These are phyloP conservation scores for Brachypodium distachyon DNA, from an alignment of 202 grass and related monocot genomes.

Conservation along the genomic window DNA sequence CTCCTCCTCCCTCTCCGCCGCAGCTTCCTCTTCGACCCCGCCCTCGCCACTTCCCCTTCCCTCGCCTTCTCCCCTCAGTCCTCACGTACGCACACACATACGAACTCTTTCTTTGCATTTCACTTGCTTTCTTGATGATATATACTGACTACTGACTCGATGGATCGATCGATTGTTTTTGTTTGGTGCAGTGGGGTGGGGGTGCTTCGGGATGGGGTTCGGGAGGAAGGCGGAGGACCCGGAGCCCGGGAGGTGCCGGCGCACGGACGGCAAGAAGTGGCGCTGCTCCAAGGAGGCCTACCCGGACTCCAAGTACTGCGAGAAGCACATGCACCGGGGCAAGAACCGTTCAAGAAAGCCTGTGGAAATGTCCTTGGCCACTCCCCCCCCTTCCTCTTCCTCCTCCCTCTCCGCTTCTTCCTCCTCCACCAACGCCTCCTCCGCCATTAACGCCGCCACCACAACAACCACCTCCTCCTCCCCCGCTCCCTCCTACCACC, in stretches of 20 bases:
- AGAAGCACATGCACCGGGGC: slow-evolving; percentile 98
- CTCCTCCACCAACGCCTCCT: slow-evolving; percentile 12
- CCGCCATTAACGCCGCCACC: slow-evolving; percentile 9
- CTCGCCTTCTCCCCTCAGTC: slow-evolving; percentile 68
- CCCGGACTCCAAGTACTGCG: slow-evolving; percentile 92
- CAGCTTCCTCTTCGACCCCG: slow-evolving; percentile 75
- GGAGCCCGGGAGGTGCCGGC: slow-evolving; percentile 76
- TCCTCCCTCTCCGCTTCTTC: not conserved
- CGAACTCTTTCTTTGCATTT: not conserved
- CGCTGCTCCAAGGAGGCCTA: slow-evolving; percentile 92
- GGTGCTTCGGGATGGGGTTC: slow-evolving; percentile 74
- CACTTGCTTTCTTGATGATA: not conserved
- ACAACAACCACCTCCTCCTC: slow-evolving; percentile 22
- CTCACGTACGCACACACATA: slow-evolving; percentile 30
- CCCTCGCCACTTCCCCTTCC: slow-evolving; percentile 66
- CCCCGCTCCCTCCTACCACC: slow-evolving; percentile 17
- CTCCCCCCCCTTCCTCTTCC: slow-evolving; percentile 21
- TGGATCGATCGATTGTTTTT: too few relatives aligned
- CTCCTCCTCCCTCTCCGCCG: slow-evolving; percentile 76
- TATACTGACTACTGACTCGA: not conserved
- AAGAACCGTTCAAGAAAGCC: slow-evolving; percentile 99
- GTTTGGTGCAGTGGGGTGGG: slow-evolving; percentile 66
- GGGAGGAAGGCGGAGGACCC: slow-evolving; percentile 81
- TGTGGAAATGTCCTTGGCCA: slow-evolving; percentile 98
- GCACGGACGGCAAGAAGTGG: slow-evolving; percentile 97